Conservation (phyloP, 495 filamentous ascomycete genomes). For the Terfezia claveryi region DNA sequence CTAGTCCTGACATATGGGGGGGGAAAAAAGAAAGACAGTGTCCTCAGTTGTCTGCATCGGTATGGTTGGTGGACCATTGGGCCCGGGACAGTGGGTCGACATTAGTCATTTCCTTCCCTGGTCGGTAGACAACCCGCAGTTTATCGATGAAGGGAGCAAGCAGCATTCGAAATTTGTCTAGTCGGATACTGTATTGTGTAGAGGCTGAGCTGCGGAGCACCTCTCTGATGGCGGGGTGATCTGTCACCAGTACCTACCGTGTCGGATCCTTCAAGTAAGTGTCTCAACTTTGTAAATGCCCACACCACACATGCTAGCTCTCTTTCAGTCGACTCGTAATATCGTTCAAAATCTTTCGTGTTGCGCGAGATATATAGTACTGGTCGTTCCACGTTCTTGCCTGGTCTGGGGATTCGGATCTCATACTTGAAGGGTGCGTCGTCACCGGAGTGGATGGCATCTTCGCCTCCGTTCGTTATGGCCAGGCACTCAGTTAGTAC, state of each 20-base stretch:
- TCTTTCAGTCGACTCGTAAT: constrained; percentile 1
- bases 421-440: neutral
- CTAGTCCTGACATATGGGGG: neutral
- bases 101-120: neutral
- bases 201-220: neutral
- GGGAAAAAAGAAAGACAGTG: neutral
- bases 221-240: neutral
- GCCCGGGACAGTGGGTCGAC: neutral
- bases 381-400: neutral
- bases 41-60: neutral
- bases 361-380: constrained; percentile 1
- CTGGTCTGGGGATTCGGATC: neutral
- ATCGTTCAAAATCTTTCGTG: neutral
- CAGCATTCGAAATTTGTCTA: neutral
- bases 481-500: neutral
- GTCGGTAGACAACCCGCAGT: neutral
- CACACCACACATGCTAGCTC: neutral
- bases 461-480: too few species aligned
- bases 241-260: neutral
- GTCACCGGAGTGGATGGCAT: too few species aligned
- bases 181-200: neutral
- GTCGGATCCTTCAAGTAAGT: constrained; percentile 1
- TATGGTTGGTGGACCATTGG: neutral
- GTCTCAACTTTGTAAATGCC: neutral
- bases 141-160: neutral